Base-by-base conservation (phyloP, 2,329 filamentous ascomycete genomes). In the Pseudogymnoascus sp. region DNA sequence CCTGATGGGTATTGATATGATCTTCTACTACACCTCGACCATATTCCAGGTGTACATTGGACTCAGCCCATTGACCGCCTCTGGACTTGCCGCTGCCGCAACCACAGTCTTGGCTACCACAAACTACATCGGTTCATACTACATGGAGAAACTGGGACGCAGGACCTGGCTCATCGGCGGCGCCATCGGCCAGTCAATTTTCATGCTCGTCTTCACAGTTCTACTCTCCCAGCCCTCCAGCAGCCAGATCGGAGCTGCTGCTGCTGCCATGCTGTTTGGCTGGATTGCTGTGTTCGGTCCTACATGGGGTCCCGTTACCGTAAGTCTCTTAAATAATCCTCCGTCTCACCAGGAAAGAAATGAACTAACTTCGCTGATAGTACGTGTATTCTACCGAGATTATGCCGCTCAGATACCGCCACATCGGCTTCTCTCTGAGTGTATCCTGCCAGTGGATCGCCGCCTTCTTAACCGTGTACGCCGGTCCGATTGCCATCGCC, bases 401-500 rank as follows among this genome's bases (percentile, higher is more conserved):
- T 43, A 71, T 73, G 68, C 73, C 73, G 1, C 69, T 75, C 4
- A 70, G 70, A n/a, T 70, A 74, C 65, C 71, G 73, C 46, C 73
- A 75, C 62, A 72, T 70, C 12, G 73, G 73, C 18, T 69, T 73
- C 61, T 70, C 68, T n/a, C 68, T 73, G 16, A 70, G 68, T 34
- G 67, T 71, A 34, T 72, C 69, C 9, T 70, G 67, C 11, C 72
- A 75, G 63, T 75, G 73, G 73, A 64, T 75, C 40, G 71, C 71
- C 65, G 71, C 73, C 2, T 75, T 74, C 63, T 49, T 75, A 18
- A 75, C 73, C 16, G 73, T 75, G 3, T 75, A 71, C 61, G 73
- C 72, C 3, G 73, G 73, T 1, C 73, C 73, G 3, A 74, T 74
- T 42, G 73, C 68, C 8, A 69, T 74, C 36, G 66, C 67, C 7